Evolutionary conservation across 129 eudicot species (phyloP).

Genomic region (Centrapalus pauciflorus): DNA sequence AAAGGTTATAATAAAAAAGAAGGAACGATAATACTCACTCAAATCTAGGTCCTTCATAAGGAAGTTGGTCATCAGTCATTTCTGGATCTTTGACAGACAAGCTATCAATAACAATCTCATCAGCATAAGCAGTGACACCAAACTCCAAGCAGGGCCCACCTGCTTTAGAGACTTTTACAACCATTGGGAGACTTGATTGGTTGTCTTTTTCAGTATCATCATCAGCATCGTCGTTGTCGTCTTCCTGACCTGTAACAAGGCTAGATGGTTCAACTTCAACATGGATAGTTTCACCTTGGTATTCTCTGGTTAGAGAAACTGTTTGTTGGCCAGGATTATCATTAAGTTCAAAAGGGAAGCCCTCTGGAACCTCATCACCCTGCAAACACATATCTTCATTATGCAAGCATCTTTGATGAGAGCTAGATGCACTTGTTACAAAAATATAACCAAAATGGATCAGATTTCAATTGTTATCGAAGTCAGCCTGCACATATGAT

Average conservation of each 20-base stretch:
- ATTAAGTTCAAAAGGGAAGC: slow-evolving; percentile 66
- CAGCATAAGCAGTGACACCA: slow-evolving; percentile 58
- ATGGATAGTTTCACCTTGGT: slow-evolving; percentile 63
- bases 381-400: slow-evolving; percentile 16
- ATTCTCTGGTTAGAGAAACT: slow-evolving; percentile 56
- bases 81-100: slow-evolving; percentile 63
- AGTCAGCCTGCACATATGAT: neutral
- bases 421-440: neutral
- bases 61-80: slow-evolving; percentile 57
- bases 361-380: slow-evolving; percentile 53
- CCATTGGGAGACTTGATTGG: slow-evolving; percentile 47
- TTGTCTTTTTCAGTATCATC: slow-evolving; percentile 33
- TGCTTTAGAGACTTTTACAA: slow-evolving; percentile 57
- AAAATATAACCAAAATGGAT: too few species aligned
- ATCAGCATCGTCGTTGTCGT: slow-evolving; percentile 38
- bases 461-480: too few species aligned
- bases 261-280: slow-evolving; percentile 78
- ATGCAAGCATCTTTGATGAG: neutral
- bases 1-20: too few species aligned
- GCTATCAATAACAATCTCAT: slow-evolving; percentile 65
- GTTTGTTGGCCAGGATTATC: slow-evolving; percentile 68
- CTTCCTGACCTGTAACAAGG: slow-evolving; percentile 54
- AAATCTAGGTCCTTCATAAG: slow-evolving; percentile 87
- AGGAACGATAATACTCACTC: slow-evolving; percentile 39
- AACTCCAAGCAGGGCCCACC: slow-evolving; percentile 64